Percentiles rank a stretch among this genome's conserved stretches.
Evolutionary conservation across 164 flowering plant genomes (phyloP).

Genomic region (Annona cherimola): DNA sequence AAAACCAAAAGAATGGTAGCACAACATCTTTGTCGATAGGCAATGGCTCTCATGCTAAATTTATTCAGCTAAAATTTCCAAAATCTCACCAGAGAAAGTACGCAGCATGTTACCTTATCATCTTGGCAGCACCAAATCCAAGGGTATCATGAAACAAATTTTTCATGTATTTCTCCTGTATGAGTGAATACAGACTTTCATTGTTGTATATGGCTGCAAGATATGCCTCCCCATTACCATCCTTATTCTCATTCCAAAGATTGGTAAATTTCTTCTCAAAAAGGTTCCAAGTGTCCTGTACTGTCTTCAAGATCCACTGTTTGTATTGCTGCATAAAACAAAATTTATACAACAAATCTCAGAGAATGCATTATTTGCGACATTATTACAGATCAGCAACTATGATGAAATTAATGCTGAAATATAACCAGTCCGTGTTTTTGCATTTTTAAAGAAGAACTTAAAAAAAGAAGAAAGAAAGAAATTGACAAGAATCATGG

Average conservation of each 20-base stretch:
- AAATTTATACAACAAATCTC: neutral
- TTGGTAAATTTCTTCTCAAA: constrained; percentile 62
- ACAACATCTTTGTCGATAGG: neutral
- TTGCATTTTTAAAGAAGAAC: no score
- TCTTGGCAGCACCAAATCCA: constrained; percentile 97
- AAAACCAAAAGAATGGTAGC: neutral
- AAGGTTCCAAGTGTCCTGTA: constrained; percentile 78
- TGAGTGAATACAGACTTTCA: constrained; percentile 46
- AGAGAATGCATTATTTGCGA: neutral
- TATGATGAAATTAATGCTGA: no score
- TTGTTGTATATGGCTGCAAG: constrained; percentile 68
- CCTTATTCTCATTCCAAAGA: constrained; percentile 72
- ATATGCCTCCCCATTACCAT: constrained; percentile 90
- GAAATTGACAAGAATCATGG: no score
- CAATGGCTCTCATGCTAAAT: neutral
- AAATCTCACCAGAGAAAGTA: neutral
- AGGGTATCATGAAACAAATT: constrained; percentile 82
- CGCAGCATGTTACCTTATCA: constrained; percentile 72
- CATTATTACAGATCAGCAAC: no score
- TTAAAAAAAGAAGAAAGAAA: no score
- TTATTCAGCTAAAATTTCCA: neutral
- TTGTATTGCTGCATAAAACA: constrained; percentile 51
- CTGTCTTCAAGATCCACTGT: constrained; percentile 73
- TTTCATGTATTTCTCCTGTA: constrained; percentile 50
- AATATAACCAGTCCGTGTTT: no score